Evolutionary conservation across 352 stramenopile genomes (phyloP), one percentile per base, ranked within the genome.

Genomic region (Globisporangium cystogenes): DNA sequence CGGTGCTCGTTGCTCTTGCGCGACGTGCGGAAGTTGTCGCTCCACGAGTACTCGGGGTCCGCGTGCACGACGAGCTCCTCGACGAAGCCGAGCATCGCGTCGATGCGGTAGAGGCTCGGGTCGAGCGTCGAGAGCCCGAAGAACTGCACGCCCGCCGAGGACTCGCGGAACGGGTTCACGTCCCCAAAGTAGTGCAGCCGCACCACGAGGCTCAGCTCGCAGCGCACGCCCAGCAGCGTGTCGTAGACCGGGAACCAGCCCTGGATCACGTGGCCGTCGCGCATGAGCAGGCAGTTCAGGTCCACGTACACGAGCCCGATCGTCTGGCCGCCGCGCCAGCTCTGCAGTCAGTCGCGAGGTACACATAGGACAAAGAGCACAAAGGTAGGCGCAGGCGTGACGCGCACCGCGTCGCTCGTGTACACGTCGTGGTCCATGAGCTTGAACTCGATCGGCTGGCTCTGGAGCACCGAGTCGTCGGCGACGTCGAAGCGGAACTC

Each of bases 221-320:
- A 97, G 27, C 95, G 84, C 36, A 99, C 93, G 21, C 96, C 96
- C 7, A 97, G 62, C 5, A 99, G 65, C 21, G 96, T 99, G 75
- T 99, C 96, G 67, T 99, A 99, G 10, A 99, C 82, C 4, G 96
- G 96, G 74, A 99, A 99, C 94, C 94, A 99, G 31, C 96, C 96
- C 61, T 98, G 92, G 59, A 99, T 97, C 40, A 88, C 81, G 51
- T 93, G 74, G 20, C 74, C 78, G 52, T 92, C 82, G 24, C 79
- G 75, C 82, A 98, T 99, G n/a, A 99, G 65, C 35, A 99, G 74
- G 44, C 95, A 98, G 82, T 99, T 99, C 37, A 99, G 78, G 67
- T 99, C 96, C 27, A 99, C 89, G 59, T 98, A 98, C 7, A 99
- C 96, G 31, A 98, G 84, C 2, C 96, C 97, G 57, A 99, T 98